Conservation (phyloP, 116 monocot genomes). For the Iris pallida region DNA sequence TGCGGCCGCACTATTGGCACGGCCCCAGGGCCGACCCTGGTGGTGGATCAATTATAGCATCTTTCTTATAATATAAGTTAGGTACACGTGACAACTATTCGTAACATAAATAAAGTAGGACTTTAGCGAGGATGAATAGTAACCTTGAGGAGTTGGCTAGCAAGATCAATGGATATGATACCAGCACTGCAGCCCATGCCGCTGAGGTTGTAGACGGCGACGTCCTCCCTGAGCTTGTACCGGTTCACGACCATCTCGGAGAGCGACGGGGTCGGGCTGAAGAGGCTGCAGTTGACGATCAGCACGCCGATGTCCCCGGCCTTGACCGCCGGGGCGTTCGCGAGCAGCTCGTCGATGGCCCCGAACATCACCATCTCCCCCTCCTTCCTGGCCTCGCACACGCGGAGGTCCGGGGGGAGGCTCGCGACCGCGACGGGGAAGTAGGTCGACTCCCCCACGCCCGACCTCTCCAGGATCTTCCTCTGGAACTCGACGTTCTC, state of each 20-base stretch:
- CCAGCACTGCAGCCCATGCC: conserved; percentile 28
- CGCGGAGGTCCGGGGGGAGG: conserved; percentile 8
- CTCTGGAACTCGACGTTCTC: conserved; percentile 20
- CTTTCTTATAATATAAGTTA: too few species aligned
- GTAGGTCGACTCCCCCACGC: conserved; percentile 18
- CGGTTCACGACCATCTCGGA: conserved; percentile 16
- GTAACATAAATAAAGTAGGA: too few species aligned
- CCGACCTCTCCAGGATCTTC: conserved; percentile 19
- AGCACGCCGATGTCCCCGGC: conserved; percentile 8
- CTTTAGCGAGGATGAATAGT: too few species aligned
- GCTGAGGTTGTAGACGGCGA: conserved; percentile 12
- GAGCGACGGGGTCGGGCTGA: conserved; percentile 16
- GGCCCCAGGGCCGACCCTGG: too few species aligned
- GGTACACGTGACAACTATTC: too few species aligned
- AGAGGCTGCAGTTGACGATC: conserved; percentile 20
- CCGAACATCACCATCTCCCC: conserved; percentile 30
- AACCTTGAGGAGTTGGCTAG: conserved; percentile 19
- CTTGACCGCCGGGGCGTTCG: not conserved
- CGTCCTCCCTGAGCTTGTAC: conserved; percentile 17
- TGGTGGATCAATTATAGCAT: too few species aligned
- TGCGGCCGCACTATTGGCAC: too few species aligned
- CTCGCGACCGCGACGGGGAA: conserved; percentile 9
- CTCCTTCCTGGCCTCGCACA: conserved; percentile 23
- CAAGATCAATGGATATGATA: conserved; percentile 14
- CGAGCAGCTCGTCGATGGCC: conserved; percentile 7